Conservation (phyloP, 495 filamentous ascomycete species). For the Rusavskia elegans region DNA sequence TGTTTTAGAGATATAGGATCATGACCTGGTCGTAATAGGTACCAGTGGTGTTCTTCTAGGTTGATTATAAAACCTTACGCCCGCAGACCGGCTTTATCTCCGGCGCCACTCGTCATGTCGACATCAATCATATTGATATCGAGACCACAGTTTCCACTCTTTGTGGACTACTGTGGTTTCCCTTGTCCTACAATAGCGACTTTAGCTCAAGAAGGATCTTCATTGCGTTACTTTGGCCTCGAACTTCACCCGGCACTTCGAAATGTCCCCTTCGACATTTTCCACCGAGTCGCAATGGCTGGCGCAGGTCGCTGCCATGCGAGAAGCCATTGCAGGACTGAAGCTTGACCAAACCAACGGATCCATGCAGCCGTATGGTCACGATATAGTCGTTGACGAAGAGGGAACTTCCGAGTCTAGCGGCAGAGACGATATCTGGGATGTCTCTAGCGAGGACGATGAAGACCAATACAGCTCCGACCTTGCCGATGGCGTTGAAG, state of each 20-base stretch:
- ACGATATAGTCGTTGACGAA: slow-evolving; percentile 44
- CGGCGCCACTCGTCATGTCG: slow-evolving; percentile 73
- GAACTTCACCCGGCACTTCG: background rate
- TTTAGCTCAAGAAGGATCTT: too few relatives aligned
- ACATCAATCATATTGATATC: background rate
- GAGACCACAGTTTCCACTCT: too few relatives aligned
- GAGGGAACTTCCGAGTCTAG: slow-evolving; percentile 43
- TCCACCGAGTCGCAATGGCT: slow-evolving; percentile 51
- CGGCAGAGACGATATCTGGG: slow-evolving; percentile 73
- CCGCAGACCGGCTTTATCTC: slow-evolving; percentile 12
- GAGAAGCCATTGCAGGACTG: slow-evolving; percentile 52
- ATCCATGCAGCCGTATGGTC: slow-evolving; percentile 30
- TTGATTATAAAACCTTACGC: too few relatives aligned
- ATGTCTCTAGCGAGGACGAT: slow-evolving; percentile 62
- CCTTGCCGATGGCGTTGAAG: slow-evolving; percentile 4
- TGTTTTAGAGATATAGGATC: slow-evolving; percentile 6
- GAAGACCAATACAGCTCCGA: slow-evolving; percentile 36
- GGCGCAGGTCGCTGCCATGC: slow-evolving; percentile 53
- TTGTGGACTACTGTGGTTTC: too few relatives aligned
- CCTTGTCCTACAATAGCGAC: too few relatives aligned
- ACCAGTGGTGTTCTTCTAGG: too few relatives aligned
- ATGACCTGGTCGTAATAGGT: background rate
- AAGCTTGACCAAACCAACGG: slow-evolving; percentile 36
- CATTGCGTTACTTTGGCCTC: too few relatives aligned
- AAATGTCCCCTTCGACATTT: slow-evolving; percentile 6